These are phyloP conservation scores for Fusarium piperis DNA, from an alignment of 2,329 filamentous ascomycete species.

Conservation along the genomic window DNA sequence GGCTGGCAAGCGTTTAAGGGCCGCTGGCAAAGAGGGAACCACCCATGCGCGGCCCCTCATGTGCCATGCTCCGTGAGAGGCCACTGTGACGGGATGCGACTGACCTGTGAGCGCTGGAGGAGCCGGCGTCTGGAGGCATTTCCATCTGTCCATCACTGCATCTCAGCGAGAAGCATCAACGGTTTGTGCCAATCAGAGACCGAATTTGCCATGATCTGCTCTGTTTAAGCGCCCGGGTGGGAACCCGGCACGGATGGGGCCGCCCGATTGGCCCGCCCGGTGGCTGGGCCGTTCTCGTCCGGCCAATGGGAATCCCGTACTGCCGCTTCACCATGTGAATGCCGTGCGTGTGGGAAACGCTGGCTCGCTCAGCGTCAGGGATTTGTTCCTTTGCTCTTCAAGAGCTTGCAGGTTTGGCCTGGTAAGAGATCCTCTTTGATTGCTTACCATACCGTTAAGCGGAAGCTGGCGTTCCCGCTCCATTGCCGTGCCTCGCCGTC, in stretches of 20 bases:
- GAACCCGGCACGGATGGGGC: constrained; percentile 25
- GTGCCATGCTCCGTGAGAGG: constrained; percentile 21
- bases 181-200: constrained; percentile 41
- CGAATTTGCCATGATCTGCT: constrained; percentile 27
- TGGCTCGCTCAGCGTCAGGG: constrained; percentile 20
- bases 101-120: constrained; percentile 31
- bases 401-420: constrained; percentile 27
- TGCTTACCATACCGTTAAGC: neutral
- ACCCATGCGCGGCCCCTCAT: constrained; percentile 3
- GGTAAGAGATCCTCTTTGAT: constrained; percentile 12
- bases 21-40: constrained; percentile 14
- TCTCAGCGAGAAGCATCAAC: constrained; percentile 11
- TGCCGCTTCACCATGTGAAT: constrained; percentile 24
- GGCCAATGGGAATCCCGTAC: constrained; percentile 38
- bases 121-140: constrained; percentile 36
- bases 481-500: constrained; percentile 1
- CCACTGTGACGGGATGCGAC: constrained; percentile 25
- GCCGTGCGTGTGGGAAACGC: constrained; percentile 15
- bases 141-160: constrained; percentile 28
- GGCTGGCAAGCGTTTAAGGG: constrained; percentile 42
- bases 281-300: constrained; percentile 21
- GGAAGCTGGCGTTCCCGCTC: neutral
- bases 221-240: constrained; percentile 47
- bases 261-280: constrained; percentile 41
- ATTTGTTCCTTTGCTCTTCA: constrained; percentile 9